Conservation (phyloP, 768 basidiomycete genomes). For the Boletus sp. region DNA sequence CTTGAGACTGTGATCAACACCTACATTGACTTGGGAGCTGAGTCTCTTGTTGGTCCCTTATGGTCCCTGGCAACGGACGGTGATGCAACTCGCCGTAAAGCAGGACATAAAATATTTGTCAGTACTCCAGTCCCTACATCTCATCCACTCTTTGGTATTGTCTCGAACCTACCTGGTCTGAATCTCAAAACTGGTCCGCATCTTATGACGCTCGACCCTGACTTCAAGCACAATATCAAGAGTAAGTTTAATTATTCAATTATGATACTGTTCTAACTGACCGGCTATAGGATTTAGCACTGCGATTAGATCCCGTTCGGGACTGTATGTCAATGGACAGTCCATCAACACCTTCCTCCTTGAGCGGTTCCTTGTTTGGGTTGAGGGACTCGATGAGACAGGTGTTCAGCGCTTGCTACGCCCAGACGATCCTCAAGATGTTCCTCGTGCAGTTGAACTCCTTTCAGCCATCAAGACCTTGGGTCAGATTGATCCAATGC, state of each 20-base stretch:
- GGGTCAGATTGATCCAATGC: not conserved
- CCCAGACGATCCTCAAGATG: not conserved
- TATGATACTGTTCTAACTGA: not conserved
- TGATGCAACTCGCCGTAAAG: not conserved
- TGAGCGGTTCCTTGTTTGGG: not conserved
- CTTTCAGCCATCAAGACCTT: not conserved
- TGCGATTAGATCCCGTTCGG: too few relatives aligned
- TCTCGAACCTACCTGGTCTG: not conserved
- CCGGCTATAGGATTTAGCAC: too few relatives aligned
- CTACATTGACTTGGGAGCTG: too few relatives aligned
- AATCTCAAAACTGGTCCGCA: too few relatives aligned
- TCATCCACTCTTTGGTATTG: not conserved
- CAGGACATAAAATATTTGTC: not conserved
- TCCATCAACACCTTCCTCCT: not conserved
- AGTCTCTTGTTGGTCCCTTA: not conserved
- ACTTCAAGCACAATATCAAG: too few relatives aligned
- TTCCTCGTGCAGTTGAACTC: not conserved
- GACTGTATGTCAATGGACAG: too few relatives aligned
- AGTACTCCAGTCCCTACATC: not conserved
- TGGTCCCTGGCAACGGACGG: not conserved
- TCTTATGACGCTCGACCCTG: too few relatives aligned
- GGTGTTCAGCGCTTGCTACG: not conserved
- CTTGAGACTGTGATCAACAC: not conserved
- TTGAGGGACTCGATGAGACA: not conserved
- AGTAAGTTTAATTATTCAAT: not conserved